Evolutionary conservation across 1,284 basidiomycete genomes (phyloP), one percentile per base, ranked within the genome.

Genomic region (Moesziomyces sp.): DNA sequence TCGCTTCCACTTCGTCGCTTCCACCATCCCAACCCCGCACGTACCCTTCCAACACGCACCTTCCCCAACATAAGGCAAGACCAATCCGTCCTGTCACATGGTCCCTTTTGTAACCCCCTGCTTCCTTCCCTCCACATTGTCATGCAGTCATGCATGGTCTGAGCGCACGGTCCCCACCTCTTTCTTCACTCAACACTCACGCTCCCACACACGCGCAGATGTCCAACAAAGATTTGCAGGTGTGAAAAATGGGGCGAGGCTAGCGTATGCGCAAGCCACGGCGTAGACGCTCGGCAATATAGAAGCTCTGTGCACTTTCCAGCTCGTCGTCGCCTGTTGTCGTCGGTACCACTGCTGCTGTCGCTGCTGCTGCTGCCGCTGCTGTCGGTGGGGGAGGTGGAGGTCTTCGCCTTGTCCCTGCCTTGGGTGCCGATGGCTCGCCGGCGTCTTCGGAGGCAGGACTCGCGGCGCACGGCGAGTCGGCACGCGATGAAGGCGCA

Each of bases 241-340:
- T 7, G 44, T 45, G 35, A 10, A 13, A 35, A 35, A 35, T 13
- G 1, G 45, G 21, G 11, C 28, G 19, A 21, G 21, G 23, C 35
- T 21, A 58, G 10, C 61, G 57, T 54, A 72, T 67, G 19, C 63
- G 28, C n/a, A 72, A 46, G 0, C 69, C 69, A 18, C 69, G n/a
- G 21, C 69, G 50, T 34, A 72, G 23, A 23, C 69, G 49, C 24
- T 72, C 55, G 21, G 69, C 69, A 30, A 72, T 66, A 19, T 66
- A 59, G 4, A 55, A 72, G 34, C 58, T 58, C 46, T 72, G 63
- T 13, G 51, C 63, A 19, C n/a, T 60, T 0, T 53, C 58, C 55
- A 66, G 18, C 14, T 58, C 58, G n/a, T 62, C 60, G 9, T 49
- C 55, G 4, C 43, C 53, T 19, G 43, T 21, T 4, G 9, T 5